A percentile compares a stretch with the other conserved stretches of the same genome.
Evolutionary conservation across 352 stramenopile genomes (phyloP).

Genomic region (Pythium sp.): DNA sequence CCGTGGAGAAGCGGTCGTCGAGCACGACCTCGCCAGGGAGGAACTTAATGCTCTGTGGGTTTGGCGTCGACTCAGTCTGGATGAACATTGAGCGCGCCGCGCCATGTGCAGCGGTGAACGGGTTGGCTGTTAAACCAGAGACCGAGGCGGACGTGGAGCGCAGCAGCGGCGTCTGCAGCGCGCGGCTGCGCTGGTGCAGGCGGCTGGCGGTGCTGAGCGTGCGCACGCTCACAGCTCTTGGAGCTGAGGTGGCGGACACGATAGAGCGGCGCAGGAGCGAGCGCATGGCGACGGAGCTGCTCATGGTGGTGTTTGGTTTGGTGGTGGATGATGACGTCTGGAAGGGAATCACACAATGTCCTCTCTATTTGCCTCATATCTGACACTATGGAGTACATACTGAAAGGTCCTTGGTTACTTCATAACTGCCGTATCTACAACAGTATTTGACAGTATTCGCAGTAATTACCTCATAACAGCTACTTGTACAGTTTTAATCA

Average conservation of each 20-base stretch:
- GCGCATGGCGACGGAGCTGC: slow-evolving; percentile 19
- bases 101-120: slow-evolving; percentile 22
- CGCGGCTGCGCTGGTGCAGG: slow-evolving; percentile 4
- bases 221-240: not conserved
- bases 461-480: too few relatives aligned
- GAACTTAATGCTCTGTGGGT: slow-evolving; percentile 98
- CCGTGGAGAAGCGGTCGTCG: slow-evolving; percentile 86
- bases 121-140: not conserved
- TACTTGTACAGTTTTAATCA: too few relatives aligned
- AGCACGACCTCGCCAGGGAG: slow-evolving; percentile 90
- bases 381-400: too few relatives aligned
- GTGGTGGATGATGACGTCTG: not conserved
- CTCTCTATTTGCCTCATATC: not conserved
- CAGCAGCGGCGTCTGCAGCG: slow-evolving; percentile 8
- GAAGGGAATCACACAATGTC: not conserved
- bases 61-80: slow-evolving; percentile 97
- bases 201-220: slow-evolving; percentile 3
- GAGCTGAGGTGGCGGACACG: slow-evolving; percentile 1
- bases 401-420: too few relatives aligned
- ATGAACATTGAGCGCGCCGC: slow-evolving; percentile 95
- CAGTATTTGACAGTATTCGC: too few relatives aligned
- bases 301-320: slow-evolving; percentile 1
- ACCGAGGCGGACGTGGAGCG: not conserved
- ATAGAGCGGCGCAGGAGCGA: slow-evolving; percentile 23
- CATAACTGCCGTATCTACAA: too few relatives aligned